Conservation (phyloP, 2,329 filamentous ascomycete species). For the Botrytis fragariae region DNA sequence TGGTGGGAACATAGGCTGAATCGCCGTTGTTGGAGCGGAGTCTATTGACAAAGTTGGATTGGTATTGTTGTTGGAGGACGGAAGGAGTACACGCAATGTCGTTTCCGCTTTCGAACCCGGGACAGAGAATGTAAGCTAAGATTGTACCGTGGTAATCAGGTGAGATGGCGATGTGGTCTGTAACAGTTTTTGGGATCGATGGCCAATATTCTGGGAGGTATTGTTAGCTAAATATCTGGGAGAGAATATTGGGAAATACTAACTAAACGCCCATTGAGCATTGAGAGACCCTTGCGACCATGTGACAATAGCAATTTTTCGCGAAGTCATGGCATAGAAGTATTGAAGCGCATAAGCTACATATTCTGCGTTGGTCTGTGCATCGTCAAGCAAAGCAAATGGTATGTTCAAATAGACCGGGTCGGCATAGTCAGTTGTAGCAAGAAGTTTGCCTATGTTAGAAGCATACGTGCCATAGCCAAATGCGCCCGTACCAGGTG, state of each 20-base stretch:
- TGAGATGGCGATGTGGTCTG: constrained; percentile 52
- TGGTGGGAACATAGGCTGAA: constrained; percentile 54
- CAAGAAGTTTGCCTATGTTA: constrained; percentile 51
- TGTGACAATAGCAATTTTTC: constrained; percentile 47
- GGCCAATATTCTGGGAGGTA: constrained; percentile 48
- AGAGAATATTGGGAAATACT: not conserved
- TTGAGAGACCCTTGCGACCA: constrained; percentile 57
- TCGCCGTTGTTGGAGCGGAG: constrained; percentile 47
- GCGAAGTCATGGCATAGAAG: constrained; percentile 41
- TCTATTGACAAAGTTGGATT: constrained; percentile 44
- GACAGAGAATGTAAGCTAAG: constrained; percentile 37
- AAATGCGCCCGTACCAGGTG: constrained; percentile 52
- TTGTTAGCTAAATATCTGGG: not conserved
- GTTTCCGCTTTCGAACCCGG: constrained; percentile 19
- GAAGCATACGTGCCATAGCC: constrained; percentile 40
- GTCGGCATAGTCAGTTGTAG: constrained; percentile 44
- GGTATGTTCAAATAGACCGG: constrained; percentile 57
- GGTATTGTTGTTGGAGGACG: constrained; percentile 45
- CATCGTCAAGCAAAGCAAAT: constrained; percentile 46
- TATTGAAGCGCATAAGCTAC: constrained; percentile 59
- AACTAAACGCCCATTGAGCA: constrained; percentile 53
- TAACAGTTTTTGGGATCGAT: constrained; percentile 44
- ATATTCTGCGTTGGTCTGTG: constrained; percentile 53
- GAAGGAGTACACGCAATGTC: constrained; percentile 2
- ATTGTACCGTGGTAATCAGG: constrained; percentile 53